These are phyloP conservation scores for Cenchrus purpureus DNA, from an alignment of 176 grass and related monocot genomes.

Conservation along the genomic window DNA sequence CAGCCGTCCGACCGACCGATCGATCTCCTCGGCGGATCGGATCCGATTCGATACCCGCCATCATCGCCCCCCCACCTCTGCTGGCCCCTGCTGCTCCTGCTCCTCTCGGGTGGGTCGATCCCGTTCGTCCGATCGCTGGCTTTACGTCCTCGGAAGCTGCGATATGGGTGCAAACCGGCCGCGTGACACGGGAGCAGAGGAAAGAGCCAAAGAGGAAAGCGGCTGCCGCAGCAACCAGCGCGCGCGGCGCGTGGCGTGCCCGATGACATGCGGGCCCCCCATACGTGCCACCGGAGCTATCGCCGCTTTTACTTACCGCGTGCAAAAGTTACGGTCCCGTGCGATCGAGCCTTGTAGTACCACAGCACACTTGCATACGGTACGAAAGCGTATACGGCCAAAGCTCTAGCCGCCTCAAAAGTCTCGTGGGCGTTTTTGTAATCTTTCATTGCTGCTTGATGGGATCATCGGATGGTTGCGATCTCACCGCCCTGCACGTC, in stretches of 20 bases:
- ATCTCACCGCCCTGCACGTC: not conserved
- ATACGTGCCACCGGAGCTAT: too few species aligned
- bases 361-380: too few species aligned
- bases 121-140: not conserved
- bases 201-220: not conserved
- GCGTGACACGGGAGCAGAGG: not conserved
- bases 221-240: not conserved
- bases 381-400: not conserved
- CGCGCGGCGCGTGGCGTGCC: not conserved
- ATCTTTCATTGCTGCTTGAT: not conserved
- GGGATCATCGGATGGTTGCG: not conserved
- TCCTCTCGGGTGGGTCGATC: not conserved
- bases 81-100: not conserved
- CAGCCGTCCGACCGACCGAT: not conserved
- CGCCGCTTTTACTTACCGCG: not conserved
- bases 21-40: conserved; percentile 18
- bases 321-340: not conserved
- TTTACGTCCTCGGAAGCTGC: conserved; percentile 16
- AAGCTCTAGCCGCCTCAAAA: conserved; percentile 1
- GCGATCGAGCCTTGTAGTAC: too few species aligned
- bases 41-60: conserved; percentile 12
- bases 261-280: conserved; percentile 4
- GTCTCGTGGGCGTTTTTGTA: not conserved
- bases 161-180: not conserved
- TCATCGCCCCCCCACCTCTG: not conserved